Evolutionary conservation across 1,284 basidiomycete species (phyloP), one percentile per base, ranked within the genome.

Genomic region (Lentinula novae-zelandiae): DNA sequence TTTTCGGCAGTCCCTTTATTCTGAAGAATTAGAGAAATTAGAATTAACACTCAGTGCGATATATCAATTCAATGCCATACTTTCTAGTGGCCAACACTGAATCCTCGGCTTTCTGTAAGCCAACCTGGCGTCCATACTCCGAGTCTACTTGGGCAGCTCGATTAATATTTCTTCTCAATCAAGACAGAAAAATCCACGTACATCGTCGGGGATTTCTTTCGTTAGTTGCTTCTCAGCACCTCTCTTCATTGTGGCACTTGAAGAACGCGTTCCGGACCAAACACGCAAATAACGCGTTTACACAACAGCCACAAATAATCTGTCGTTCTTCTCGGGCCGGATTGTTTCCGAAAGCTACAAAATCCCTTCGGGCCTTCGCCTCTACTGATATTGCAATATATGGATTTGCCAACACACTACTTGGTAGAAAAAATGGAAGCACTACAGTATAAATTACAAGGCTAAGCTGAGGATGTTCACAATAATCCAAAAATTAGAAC

Each of bases 211-310:
- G 3, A 12, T 20, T 27, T 89, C 89, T 68, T 85, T 90, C 10
- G 82, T 79, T 40, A 91, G 69, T 67, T 94, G 88, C 63, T 78
- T 83, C 54, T 92, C 90, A 67, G 91, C 92, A 59, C 79, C 81
- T 70, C 91, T 83, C 75, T 93, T 93, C 80, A 89, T 89, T 67
- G 62, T 72, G 27, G 27, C 15, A 7, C n/a, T 15, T 46, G 9
- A n/a, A 17, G 40, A 46, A 56, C 54, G 54, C 54, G 54, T 56
- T 34, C 42, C 20, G 20, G 10, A 13, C 27, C 49, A 50, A 50
- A 31, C 27, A 27, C 13, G 39, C 34, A 46, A 44, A 27, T 15
- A 33, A 31, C n/a, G 31, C 27, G 54, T 46, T 46, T n/a, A 22
- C 10, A 38, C 36, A 38, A 38, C 36, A 38, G 9, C 12, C 36